phyloP scores from a whole-genome alignment of 371 early-diverging fungal genomes.

The Saksenaea vasiformis region DNA sequence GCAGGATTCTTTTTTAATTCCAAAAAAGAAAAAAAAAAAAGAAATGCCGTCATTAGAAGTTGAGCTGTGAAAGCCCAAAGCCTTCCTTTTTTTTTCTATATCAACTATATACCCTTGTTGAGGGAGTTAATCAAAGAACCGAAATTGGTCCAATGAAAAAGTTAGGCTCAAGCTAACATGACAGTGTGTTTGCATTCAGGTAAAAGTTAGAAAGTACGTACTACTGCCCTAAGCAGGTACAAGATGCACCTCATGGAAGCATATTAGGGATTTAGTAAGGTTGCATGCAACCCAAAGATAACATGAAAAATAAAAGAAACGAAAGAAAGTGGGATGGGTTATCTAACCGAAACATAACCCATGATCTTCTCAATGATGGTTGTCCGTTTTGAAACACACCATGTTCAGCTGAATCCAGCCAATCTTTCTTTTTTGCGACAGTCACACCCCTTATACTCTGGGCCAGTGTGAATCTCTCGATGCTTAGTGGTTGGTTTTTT shows the following conservation, averaged over 20 bases:
- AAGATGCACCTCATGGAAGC: too few relatives aligned
- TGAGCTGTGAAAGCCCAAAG: neutral
- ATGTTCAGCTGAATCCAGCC: constrained; percentile 2
- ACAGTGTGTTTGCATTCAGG: too few relatives aligned
- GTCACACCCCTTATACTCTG: neutral
- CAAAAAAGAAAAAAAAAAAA: too few relatives aligned
- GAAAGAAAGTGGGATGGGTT: neutral
- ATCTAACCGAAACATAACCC: neutral
- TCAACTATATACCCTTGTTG: neutral
- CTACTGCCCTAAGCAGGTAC: too few relatives aligned
- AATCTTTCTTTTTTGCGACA: neutral
- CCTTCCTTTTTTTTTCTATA: neutral
- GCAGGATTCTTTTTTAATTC: too few relatives aligned
- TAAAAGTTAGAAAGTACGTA: too few relatives aligned
- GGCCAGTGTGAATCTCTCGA: neutral
- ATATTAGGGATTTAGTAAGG: too few relatives aligned
- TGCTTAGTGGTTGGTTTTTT: constrained; percentile 1
- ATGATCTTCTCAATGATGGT: neutral
- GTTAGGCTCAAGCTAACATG: too few relatives aligned
- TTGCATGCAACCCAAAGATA: too few relatives aligned
- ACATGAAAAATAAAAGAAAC: neutral
- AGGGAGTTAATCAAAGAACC: neutral
- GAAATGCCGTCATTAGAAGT: too few relatives aligned
- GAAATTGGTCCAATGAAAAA: constrained; percentile 8
- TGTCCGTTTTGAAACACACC: neutral